These are phyloP conservation scores for Sclerotinia glacialis DNA, from an alignment of 2,329 filamentous ascomycete species.

Conservation along the genomic window DNA sequence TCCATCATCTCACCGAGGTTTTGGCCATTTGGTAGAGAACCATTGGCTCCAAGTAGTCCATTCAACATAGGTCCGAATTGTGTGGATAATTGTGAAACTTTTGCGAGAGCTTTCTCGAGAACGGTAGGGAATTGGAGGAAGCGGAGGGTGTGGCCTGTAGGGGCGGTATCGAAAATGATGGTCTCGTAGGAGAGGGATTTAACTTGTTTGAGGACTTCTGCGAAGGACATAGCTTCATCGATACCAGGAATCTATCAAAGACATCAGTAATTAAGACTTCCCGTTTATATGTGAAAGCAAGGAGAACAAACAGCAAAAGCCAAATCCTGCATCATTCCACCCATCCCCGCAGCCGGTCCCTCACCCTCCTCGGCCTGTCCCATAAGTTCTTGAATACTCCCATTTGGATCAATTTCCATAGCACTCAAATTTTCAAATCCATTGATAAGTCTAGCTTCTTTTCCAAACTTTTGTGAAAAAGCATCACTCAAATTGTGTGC, in stretches of 20 bases:
- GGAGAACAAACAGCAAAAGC: constrained; percentile 74
- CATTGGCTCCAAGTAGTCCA: constrained; percentile 71
- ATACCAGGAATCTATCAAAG: constrained; percentile 87
- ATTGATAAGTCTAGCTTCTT: constrained; percentile 89
- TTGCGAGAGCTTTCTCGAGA: constrained; percentile 96
- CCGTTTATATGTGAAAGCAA: constrained; percentile 9
- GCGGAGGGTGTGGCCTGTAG: constrained; percentile 94
- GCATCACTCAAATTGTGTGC: constrained; percentile 98
- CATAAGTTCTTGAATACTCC: constrained; percentile 92
- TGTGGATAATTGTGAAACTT: constrained; percentile 86
- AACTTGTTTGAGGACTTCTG: constrained; percentile 98
- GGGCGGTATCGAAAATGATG: constrained; percentile 98
- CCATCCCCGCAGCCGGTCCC: constrained; percentile 70
- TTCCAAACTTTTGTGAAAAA: constrained; percentile 98
- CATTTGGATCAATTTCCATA: constrained; percentile 99
- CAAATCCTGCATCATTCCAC: constrained; percentile 97
- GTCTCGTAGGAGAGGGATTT: constrained; percentile 98
- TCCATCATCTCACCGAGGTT: constrained; percentile 87
- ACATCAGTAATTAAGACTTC: background rate
- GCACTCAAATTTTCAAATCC: constrained; percentile 92
- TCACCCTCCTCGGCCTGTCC: constrained; percentile 72
- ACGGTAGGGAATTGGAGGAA: constrained; percentile 98
- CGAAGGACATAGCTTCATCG: constrained; percentile 99
- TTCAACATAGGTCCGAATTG: constrained; percentile 97
- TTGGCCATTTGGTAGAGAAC: constrained; percentile 80